Conservation (phyloP, 2,329 filamentous ascomycete species). For the Emergomyces orientalis region DNA sequence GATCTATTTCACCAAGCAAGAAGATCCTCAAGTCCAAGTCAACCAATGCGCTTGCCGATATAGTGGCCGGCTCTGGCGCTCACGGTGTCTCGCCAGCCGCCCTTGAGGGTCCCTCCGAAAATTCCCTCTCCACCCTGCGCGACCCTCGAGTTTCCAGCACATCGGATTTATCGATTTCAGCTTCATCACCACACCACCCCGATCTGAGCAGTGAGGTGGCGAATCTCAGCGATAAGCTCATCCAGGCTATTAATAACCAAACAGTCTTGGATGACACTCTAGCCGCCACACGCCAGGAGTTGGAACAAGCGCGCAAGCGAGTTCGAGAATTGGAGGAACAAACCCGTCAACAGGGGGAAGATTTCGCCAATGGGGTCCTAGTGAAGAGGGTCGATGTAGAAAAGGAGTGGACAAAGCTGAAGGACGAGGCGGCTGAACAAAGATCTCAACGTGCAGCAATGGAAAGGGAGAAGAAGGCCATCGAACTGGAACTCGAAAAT, state of each 20-base stretch:
- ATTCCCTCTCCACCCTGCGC: constrained; percentile 40
- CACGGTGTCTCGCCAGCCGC: constrained; percentile 21
- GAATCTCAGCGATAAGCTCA: constrained; percentile 84
- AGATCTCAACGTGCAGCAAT: constrained; percentile 53
- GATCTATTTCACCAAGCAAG: constrained; percentile 28
- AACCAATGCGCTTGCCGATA: constrained; percentile 33
- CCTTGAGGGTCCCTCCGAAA: constrained; percentile 27
- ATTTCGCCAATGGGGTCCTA: constrained; percentile 64
- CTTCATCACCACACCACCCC: constrained; percentile 40
- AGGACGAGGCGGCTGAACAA: constrained; percentile 55
- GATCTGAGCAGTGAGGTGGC: constrained; percentile 70
- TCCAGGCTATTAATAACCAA: constrained; percentile 95
- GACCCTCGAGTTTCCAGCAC: constrained; percentile 34
- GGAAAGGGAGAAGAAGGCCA: constrained; percentile 74
- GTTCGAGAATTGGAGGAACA: constrained; percentile 60
- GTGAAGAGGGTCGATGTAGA: constrained; percentile 68
- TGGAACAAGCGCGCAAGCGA: constrained; percentile 61
- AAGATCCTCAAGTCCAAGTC: constrained; percentile 38
- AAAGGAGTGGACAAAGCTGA: constrained; percentile 54
- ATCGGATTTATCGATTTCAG: constrained; percentile 29
- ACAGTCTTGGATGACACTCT: constrained; percentile 84
- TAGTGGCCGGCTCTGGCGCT: constrained; percentile 22
- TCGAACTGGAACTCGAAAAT: constrained; percentile 85
- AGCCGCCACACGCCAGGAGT: constrained; percentile 69
- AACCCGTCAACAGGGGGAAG: constrained; percentile 58